Evolutionary conservation across 768 basidiomycete species (phyloP).

Genomic region (Lentinula boryana): DNA sequence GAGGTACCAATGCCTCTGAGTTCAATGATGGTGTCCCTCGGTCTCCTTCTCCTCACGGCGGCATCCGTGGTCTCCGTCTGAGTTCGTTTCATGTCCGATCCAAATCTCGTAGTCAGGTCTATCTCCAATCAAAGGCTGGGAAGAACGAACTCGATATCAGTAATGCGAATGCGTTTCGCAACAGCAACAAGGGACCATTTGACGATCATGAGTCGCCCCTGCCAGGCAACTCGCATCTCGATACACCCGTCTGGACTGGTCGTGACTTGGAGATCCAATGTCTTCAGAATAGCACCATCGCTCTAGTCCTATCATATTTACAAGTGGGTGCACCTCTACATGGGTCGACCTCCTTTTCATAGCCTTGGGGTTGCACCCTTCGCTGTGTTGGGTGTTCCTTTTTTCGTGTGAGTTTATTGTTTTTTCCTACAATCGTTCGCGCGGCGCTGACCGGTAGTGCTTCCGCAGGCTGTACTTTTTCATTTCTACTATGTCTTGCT

Average conservation of each 20-base stretch:
- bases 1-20: slow-evolving; percentile 19
- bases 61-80: slow-evolving; percentile 14
- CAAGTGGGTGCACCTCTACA: slow-evolving; percentile 43
- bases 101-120: slow-evolving; percentile 66
- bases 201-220: slow-evolving; percentile 19
- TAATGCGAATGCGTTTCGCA: slow-evolving; percentile 5
- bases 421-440: background rate
- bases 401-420: background rate
- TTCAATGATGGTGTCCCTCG: slow-evolving; percentile 8
- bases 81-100: slow-evolving; percentile 45
- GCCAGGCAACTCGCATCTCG: slow-evolving; percentile 24
- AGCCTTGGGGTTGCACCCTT: slow-evolving; percentile 9
- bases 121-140: slow-evolving; percentile 58
- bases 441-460: background rate
- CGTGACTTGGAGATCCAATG: slow-evolving; percentile 81
- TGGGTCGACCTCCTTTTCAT: slow-evolving; percentile 17
- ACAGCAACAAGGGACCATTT: slow-evolving; percentile 7
- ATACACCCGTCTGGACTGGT: slow-evolving; percentile 65
- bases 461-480: background rate
- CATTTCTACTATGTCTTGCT: background rate
- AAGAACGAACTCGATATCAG: slow-evolving; percentile 57
- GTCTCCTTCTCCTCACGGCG: slow-evolving; percentile 10
- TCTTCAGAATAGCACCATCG: slow-evolving; percentile 84
- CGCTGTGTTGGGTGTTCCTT: slow-evolving; percentile 6
- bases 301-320: slow-evolving; percentile 63